Base-by-base conservation (phyloP, 768 basidiomycete species). In the Pisolithus marmoratus region DNA sequence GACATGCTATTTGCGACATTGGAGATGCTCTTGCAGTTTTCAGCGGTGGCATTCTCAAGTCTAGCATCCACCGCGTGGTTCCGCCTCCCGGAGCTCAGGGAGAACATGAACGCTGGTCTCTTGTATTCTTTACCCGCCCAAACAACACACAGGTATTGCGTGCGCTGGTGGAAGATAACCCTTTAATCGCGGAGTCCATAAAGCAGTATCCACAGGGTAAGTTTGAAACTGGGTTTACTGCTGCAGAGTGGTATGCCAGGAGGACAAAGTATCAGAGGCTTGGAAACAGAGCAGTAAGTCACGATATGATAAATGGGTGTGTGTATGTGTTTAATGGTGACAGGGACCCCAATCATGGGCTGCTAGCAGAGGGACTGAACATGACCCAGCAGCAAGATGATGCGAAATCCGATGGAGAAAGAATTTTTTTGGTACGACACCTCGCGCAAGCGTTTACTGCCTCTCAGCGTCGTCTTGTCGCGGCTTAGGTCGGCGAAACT, bases 81-180 rank as follows among this genome's bases (percentile, higher is more conserved):
- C 77, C 83, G 11, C 81, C 86, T 0, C 85, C 85, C 0, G 79
- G 81, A 7, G 55, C 64, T 4, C 86, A 89, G 63, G 68, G 68
- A 2, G 62, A 70, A 7, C 63, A 72, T 26, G 78, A 78, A 31
- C 74, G 85, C 8, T 86, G 81, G 78, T 87, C 85, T 5, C 67
- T 86, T 12, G 84, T 84, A 0, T 87, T 78, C 66, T 86, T 87
- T 67, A 81, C 77, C 0, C 73, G 86, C 20, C 84, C 84, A 0
- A 79, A 77, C 8, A 75, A 84, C 60, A 71, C 72, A 2, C 68
- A 75, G 36, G 52, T 73, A 1, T 75, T 86, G 7, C 74, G 72
- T 8, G 76, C 84, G 3, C 66, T 85, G 5, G 65, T 71, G 0
- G 74, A 81, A 26, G 72, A 78, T 8, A 85, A 83, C 51, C 57